Base-by-base conservation (phyloP, 2,329 filamentous ascomycete species). In the Alternaria novae-zelandiae region DNA sequence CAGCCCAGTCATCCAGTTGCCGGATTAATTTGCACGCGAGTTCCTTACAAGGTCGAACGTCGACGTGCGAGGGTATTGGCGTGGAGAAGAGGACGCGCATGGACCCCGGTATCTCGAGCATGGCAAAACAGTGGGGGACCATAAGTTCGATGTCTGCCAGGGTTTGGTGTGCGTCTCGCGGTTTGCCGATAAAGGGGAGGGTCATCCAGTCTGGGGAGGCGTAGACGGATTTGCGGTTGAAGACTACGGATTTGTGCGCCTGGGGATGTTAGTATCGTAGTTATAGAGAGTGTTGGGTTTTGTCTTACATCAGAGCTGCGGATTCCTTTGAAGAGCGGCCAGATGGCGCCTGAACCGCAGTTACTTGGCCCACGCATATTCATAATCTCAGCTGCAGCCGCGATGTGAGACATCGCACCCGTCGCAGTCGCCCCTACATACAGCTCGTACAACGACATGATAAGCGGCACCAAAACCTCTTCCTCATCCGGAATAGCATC, bases 381-480 rank as follows among this genome's bases (percentile, higher is more conserved):
- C 51, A 78, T 70, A n/a, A 78, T 74, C 49, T 73, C 70, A 5
- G 64, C 67, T 4, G 75, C 71, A 11, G 74, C 74, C 6, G 65
- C 62, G 30, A 77, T 61, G 45, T 78, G 75, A n/a, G 73, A 68
- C 57, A 76, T 70, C 3, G 76, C 70, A 21, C 74, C 76, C 15
- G 70, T 68, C 3, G 69, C 63, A 2, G 73, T 74, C 2, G 73
- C 76, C 1, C 75, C 74, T 10, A 72, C 72, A 26, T 76, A 76
- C 0, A 76, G 64, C 53, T 77, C 74, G 47, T 78, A 78, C 20
- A 78, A 46, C 3, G 69, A 69, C 17, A 78, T 43, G 7, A 78
- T 73, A 20, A 77, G 68, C 0, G 75, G 75, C 0, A 76, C 74
- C 12, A 77, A 36, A 21, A 77, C 70, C 17, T 78, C 75, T 57